Conservation (phyloP, 1,284 basidiomycete genomes). For the Cutaneotrichosporon cyanovorans region DNA sequence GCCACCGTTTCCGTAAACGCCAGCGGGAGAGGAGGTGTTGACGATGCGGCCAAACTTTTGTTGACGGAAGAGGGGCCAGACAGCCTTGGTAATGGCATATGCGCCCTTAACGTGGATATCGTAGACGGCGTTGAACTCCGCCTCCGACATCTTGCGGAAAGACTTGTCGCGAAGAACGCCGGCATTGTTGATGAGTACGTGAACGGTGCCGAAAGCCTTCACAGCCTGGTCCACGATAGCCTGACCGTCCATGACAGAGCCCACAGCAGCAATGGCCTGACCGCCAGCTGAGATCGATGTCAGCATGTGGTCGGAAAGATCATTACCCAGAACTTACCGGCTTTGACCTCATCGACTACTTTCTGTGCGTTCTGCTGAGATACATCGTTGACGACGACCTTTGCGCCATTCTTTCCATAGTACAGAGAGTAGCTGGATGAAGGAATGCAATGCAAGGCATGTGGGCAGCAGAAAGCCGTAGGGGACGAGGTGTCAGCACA, state of each 20-base stretch:
- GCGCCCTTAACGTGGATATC: slow-evolving; percentile 95
- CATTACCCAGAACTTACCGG: slow-evolving; percentile 54
- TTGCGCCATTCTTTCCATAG: slow-evolving; percentile 83
- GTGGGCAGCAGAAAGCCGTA: neutral
- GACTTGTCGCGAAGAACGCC: slow-evolving; percentile 76
- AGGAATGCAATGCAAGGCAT: neutral
- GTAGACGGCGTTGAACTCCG: slow-evolving; percentile 76
- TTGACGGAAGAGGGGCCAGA: slow-evolving; percentile 90
- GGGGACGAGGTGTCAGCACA: neutral
- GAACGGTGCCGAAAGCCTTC: slow-evolving; percentile 73
- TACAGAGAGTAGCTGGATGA: slow-evolving; percentile 70
- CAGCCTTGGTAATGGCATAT: slow-evolving; percentile 90
- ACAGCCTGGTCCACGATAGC: slow-evolving; percentile 77
- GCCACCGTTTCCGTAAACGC: slow-evolving; percentile 75
- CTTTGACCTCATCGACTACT: slow-evolving; percentile 82
- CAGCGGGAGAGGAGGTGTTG: slow-evolving; percentile 67
- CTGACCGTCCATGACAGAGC: slow-evolving; percentile 81
- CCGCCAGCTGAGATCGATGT: slow-evolving; percentile 59
- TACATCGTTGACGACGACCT: slow-evolving; percentile 93
- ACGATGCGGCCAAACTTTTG: slow-evolving; percentile 89
- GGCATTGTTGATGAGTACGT: slow-evolving; percentile 92
- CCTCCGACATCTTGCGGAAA: slow-evolving; percentile 85
- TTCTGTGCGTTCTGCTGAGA: slow-evolving; percentile 79
- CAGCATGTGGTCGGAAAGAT: neutral
- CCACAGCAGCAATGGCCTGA: slow-evolving; percentile 75